These are phyloP conservation scores for Chaetomiaceae sp. DNA, from an alignment of 2,329 filamentous ascomycete genomes.

Conservation along the genomic window DNA sequence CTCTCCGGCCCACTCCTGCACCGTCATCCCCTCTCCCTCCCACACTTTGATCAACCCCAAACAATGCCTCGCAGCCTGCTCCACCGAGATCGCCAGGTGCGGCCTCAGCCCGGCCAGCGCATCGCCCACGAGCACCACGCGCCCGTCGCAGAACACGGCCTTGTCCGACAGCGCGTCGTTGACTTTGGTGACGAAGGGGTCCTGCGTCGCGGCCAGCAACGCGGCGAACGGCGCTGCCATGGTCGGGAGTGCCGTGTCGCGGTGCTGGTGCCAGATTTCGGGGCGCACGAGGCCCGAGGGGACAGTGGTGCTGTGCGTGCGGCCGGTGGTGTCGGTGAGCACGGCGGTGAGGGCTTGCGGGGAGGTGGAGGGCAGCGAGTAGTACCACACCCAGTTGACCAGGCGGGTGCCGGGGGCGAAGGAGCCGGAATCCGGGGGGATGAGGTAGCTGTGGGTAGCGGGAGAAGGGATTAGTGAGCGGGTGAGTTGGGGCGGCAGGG, in stretches of 20 bases:
- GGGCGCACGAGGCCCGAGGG: conserved; percentile 35
- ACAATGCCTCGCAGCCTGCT: conserved; percentile 41
- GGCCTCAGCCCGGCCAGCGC: conserved; percentile 41
- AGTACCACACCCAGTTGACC: conserved; percentile 44
- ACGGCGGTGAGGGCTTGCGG: conserved; percentile 35
- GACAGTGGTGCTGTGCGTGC: conserved; percentile 36
- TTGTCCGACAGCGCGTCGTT: conserved; percentile 35
- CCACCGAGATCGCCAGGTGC: conserved; percentile 40
- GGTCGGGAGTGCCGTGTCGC: conserved; percentile 2
- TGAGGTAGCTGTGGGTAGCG: conserved; percentile 30
- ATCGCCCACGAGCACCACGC: conserved; percentile 41
- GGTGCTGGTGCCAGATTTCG: conserved; percentile 32
- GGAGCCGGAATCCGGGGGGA: conserved; percentile 37
- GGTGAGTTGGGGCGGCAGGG: neutral
- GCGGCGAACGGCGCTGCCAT: conserved; percentile 37
- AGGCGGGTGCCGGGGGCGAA: conserved; percentile 34
- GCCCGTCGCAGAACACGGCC: conserved; percentile 35
- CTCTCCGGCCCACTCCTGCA: conserved; percentile 30
- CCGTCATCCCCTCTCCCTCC: conserved; percentile 29
- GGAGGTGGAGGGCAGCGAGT: no score
- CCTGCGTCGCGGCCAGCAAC: conserved; percentile 29
- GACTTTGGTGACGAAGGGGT: conserved; percentile 39
- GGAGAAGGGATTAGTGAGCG: neutral
- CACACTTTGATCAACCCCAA: conserved; percentile 35
- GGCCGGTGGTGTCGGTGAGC: conserved; percentile 39